phyloP scores from a whole-genome alignment of 1,284 basidiomycete species.

The Psilocybe mexicana region DNA sequence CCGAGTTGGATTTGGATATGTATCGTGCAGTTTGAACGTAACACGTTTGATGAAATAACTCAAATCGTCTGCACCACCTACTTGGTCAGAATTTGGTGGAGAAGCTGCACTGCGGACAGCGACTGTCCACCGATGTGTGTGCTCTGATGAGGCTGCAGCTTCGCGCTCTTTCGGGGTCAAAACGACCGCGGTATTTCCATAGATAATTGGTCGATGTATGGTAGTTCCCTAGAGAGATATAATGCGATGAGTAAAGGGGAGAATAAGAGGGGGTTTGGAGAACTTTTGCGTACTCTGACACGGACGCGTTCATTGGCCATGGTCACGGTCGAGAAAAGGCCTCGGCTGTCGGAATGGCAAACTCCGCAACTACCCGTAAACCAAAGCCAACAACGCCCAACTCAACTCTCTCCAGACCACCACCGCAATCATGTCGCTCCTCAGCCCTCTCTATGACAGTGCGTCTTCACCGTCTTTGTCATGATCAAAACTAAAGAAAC shows the following conservation, averaged over 20 bases:
- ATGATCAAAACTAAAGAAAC: slow-evolving; percentile 11
- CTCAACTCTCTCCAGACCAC: slow-evolving; percentile 20
- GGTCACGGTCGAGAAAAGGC: slow-evolving; percentile 24
- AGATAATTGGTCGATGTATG: slow-evolving; percentile 91
- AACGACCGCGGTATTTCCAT: slow-evolving; percentile 92
- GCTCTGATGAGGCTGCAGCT: slow-evolving; percentile 57
- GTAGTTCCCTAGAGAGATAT: slow-evolving; percentile 69
- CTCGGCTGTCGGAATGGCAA: slow-evolving; percentile 31
- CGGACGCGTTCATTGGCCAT: slow-evolving; percentile 72
- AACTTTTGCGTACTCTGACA: slow-evolving; percentile 57
- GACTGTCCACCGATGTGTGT: slow-evolving; percentile 97
- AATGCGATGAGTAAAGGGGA: slow-evolving; percentile 15
- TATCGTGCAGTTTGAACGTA: slow-evolving; percentile 97
- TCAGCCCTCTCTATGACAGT: slow-evolving; percentile 59
- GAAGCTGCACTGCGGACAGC: slow-evolving; percentile 84
- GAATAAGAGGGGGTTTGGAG: slow-evolving; percentile 6
- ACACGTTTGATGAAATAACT: slow-evolving; percentile 92
- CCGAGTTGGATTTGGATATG: slow-evolving; percentile 88
- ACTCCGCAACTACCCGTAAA: slow-evolving; percentile 41
- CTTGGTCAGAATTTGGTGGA: slow-evolving; percentile 60
- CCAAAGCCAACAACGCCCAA: slow-evolving; percentile 11
- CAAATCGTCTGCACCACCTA: slow-evolving; percentile 87
- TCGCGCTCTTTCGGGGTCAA: slow-evolving; percentile 79
- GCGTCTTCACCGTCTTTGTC: neutral
- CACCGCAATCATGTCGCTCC: slow-evolving; percentile 42